Conservation (phyloP, 2,329 filamentous ascomycete species). For the Penicillium hordei region DNA sequence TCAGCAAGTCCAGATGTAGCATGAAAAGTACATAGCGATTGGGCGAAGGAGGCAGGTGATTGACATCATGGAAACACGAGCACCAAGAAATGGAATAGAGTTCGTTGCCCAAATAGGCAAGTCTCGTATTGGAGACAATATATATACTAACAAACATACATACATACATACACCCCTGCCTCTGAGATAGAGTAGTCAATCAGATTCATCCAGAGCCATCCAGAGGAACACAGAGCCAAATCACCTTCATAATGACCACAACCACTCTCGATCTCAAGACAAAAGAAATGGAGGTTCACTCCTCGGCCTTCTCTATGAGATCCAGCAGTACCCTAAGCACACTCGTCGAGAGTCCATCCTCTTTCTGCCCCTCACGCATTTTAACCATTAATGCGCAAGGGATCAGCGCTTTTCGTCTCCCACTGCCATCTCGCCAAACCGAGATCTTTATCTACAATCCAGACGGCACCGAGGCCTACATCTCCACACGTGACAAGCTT, state of each 20-base stretch:
- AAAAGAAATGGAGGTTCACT: slow-evolving; percentile 8
- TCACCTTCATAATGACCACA: slow-evolving; percentile 4
- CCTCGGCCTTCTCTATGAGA: slow-evolving; percentile 9
- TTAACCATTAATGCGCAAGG: slow-evolving; percentile 30
- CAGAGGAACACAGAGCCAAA: background rate
- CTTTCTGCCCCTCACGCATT: slow-evolving; percentile 13
- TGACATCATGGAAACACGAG: background rate
- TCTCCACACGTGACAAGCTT: slow-evolving; percentile 51
- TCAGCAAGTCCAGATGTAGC: background rate
- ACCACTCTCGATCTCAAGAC: background rate
- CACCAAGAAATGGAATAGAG: background rate
- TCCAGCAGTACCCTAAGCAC: slow-evolving; percentile 13
- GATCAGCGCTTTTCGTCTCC: slow-evolving; percentile 30
- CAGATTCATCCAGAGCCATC: background rate
- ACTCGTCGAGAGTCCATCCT: slow-evolving; percentile 5
- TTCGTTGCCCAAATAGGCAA: slow-evolving; percentile 16
- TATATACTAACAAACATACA: background rate
- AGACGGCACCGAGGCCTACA: slow-evolving; percentile 49
- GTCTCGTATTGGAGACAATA: slow-evolving; percentile 17
- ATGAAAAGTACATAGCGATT: background rate
- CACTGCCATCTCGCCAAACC: slow-evolving; percentile 41
- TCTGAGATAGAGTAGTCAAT: background rate
- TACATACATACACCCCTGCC: background rate
- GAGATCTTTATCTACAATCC: slow-evolving; percentile 36
- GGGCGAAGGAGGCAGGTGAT: too few relatives aligned